A percentile compares a stretch with the other conserved stretches of the same genome.
Evolutionary conservation across 1,139 yeast genomes (phyloP).

Genomic region (Candida sanyaensis): DNA sequence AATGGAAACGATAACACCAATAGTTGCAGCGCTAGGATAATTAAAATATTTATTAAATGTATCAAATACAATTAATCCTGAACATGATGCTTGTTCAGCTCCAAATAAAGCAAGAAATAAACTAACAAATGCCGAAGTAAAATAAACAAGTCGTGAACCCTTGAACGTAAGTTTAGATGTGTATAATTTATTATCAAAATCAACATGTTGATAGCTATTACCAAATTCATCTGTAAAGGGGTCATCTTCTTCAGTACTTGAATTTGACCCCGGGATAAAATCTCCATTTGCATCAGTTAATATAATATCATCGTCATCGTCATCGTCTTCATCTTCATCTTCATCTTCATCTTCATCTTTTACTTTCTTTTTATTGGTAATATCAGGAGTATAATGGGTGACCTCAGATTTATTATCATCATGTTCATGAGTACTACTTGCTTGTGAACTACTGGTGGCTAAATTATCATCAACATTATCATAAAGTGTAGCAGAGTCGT

Average conservation of each 20-base stretch:
- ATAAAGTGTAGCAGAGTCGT: neutral
- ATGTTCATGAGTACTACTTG: neutral
- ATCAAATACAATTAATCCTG: conserved; percentile 61
- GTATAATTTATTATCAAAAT: conserved; percentile 38
- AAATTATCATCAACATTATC: neutral
- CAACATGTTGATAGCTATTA: conserved; percentile 37
- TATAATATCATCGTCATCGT: neutral
- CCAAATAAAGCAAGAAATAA: conserved; percentile 86
- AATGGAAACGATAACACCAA: conserved; percentile 53
- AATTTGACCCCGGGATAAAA: neutral
- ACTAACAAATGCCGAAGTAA: conserved; percentile 80
- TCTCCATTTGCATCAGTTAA: conserved; percentile 1
- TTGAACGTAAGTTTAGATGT: conserved; percentile 37
- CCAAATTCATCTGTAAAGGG: conserved; percentile 32
- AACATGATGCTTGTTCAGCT: conserved; percentile 91
- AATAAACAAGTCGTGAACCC: conserved; percentile 55
- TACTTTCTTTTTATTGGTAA: neutral
- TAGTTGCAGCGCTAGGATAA: conserved; percentile 46
- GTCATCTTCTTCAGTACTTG: neutral
- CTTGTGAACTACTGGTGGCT: neutral
- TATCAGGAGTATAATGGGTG: neutral
- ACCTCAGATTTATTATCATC: neutral
- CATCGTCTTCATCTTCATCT: conserved; percentile 6
- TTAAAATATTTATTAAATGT: conserved; percentile 47
- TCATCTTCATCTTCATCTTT: conserved; percentile 6